Percentiles rank a stretch among this genome's conserved stretches.
Evolutionary conservation across 495 filamentous ascomycete genomes (phyloP).

Genomic region (Cladorrhinum samala): DNA sequence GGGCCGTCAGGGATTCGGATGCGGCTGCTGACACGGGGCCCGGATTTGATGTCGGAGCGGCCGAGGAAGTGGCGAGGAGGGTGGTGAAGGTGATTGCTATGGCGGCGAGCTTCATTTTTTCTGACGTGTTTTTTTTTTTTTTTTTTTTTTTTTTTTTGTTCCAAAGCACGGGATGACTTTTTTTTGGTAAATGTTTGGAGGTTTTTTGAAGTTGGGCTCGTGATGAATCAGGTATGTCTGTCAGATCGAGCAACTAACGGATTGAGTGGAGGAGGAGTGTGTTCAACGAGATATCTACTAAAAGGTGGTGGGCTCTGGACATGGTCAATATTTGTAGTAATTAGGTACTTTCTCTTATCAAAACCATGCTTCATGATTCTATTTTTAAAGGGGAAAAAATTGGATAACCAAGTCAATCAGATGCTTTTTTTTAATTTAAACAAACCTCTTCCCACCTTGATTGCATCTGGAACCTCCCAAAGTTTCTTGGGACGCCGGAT

Average conservation of each 20-base stretch:
- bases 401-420: background rate
- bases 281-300: no score
- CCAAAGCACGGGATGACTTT: no score
- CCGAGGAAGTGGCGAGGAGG: background rate
- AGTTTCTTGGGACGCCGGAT: background rate
- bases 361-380: slow-evolving; percentile 32
- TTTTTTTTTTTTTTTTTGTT: no score
- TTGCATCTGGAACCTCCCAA: background rate
- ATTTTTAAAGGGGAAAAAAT: background rate
- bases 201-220: background rate
- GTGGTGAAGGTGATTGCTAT: background rate
- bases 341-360: background rate
- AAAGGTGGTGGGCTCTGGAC: background rate
- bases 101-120: background rate
- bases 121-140: background rate
- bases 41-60: no score
- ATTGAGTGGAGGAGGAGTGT: no score
- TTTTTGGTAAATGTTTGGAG: no score
- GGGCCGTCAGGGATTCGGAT: background rate
- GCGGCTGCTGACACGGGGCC: no score
- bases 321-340: background rate
- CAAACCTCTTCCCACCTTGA: background rate
- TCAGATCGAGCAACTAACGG: background rate
- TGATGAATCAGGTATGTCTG: background rate
- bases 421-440: background rate